Evolutionary conservation across 768 basidiomycete genomes (phyloP).

Genomic region (Naganishia friedmannii): DNA sequence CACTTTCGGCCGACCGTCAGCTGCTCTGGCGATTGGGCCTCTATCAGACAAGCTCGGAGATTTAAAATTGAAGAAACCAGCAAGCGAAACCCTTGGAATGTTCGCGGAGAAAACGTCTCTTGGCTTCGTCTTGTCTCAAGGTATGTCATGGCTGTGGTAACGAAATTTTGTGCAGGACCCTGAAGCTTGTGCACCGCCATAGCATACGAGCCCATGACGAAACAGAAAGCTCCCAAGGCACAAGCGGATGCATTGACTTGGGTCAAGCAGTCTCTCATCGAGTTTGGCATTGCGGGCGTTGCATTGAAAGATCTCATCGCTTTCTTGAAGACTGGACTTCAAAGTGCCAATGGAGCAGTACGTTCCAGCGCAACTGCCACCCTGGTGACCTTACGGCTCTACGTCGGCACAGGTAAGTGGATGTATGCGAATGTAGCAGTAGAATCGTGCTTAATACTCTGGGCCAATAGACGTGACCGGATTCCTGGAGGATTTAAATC

Average conservation of each 20-base stretch:
- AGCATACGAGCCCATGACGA: conserved; percentile 90
- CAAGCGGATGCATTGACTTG: conserved; percentile 84
- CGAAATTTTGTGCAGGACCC: not conserved
- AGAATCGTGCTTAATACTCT: conserved; percentile 30
- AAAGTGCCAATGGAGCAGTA: conserved; percentile 91
- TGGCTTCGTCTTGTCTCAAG: conserved; percentile 89
- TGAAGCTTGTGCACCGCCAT: conserved; percentile 29
- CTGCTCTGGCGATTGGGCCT: conserved; percentile 74
- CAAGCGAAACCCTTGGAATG: conserved; percentile 74
- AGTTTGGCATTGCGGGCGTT: conserved; percentile 87
- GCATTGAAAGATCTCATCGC: conserved; percentile 81
- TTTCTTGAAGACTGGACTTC: conserved; percentile 78
- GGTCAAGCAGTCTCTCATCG: conserved; percentile 78
- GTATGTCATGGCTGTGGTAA: conserved; percentile 55
- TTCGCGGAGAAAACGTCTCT: conserved; percentile 91
- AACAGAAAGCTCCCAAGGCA: conserved; percentile 96
- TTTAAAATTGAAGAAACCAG: conserved; percentile 92
- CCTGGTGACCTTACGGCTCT: conserved; percentile 83
- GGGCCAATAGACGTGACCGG: conserved; percentile 71
- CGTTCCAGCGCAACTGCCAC: conserved; percentile 90
- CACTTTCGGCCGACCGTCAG: conserved; percentile 78
- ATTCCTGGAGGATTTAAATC: conserved; percentile 88
- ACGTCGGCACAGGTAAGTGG: conserved; percentile 76
- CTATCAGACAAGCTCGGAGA: conserved; percentile 93
- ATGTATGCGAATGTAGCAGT: not conserved